Evolutionary conservation across 2,329 filamentous ascomycete species (phyloP), one percentile per base, ranked within the genome.

Genomic region (Myriosclerotinia duriaeana): DNA sequence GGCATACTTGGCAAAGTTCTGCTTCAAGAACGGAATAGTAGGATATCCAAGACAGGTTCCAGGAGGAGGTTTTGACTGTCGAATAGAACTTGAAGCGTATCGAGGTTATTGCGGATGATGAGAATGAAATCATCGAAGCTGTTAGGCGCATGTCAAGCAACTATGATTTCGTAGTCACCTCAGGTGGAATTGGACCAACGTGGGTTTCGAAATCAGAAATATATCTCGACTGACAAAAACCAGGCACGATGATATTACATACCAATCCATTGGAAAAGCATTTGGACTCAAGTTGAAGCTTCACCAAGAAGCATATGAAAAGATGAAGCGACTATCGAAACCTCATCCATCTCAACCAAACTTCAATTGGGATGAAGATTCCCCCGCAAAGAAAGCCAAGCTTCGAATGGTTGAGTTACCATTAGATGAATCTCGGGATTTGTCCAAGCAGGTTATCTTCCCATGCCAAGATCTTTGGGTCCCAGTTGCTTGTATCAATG

Each of bases 191-290:
- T 75, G 94, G 94, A 14, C 95, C 95, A 71, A 98, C 94, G 90
- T 94, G 12, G 6, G 63, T 52, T 30, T 48, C 1, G 5, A 50
- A 26, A 5, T 17, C 14, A 12, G 36, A 48, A 1, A 34, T 36
- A 65, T 52, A 52, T 3, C 14, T 3, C 63, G 22, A n/a, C 63
- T 65, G 17, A 65, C 44, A 12, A 11, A 17, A 40, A 34, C 1
- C 55, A 96, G 92, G 66, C 94, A 98, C 81, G 95, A 99, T 78
- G 95, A 99, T 77, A 98, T 98, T 72, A 98, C 95, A 36, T 99
- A 99, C 80, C 84, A 91, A 75, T 94, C 92, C 50, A 96, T 99
- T 77, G 93, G 92, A 70, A 93, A 92, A 77, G 95, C 93, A 9
- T 98, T 97, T 77, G 80, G 82, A 53, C 82, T 97, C 9, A 85